Percentiles rank a stretch among this genome's conserved stretches.
Evolutionary conservation across 768 basidiomycete species (phyloP).

Genomic region (Mycena maculata): DNA sequence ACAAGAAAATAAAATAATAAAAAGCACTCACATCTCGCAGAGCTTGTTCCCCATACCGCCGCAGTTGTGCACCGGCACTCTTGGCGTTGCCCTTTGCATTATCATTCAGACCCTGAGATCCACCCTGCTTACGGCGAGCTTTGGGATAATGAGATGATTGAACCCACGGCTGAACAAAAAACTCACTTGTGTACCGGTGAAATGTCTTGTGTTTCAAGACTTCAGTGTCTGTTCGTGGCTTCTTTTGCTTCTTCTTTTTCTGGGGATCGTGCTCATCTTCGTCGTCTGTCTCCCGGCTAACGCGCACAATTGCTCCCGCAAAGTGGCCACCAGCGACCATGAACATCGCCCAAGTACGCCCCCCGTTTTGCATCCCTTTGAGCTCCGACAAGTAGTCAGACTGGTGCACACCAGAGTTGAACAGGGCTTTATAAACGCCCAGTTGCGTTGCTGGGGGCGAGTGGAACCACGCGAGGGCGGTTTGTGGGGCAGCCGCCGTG

Average conservation of each 20-base stretch:
- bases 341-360: constrained; percentile 91
- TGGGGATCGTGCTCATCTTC: constrained; percentile 49
- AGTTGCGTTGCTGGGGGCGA: constrained; percentile 89
- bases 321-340: constrained; percentile 99
- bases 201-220: constrained; percentile 94
- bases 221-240: constrained; percentile 81
- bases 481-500: constrained; percentile 53
- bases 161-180: background rate
- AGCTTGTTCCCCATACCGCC: constrained; percentile 95
- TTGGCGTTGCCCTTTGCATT: constrained; percentile 93
- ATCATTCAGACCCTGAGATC: constrained; percentile 92
- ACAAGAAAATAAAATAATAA: background rate
- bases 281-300: constrained; percentile 65
- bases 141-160: constrained; percentile 17
- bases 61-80: constrained; percentile 92
- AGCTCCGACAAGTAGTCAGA: constrained; percentile 69
- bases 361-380: constrained; percentile 71
- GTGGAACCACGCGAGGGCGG: constrained; percentile 92
- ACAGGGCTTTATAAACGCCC: constrained; percentile 84
- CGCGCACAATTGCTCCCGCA: constrained; percentile 88
- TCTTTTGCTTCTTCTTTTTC: constrained; percentile 65
- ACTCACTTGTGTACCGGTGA: constrained; percentile 96
- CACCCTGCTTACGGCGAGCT: constrained; percentile 99
- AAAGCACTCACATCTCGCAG: constrained; percentile 78
- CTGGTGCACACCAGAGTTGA: constrained; percentile 57